Evolutionary conservation across 176 grass and related monocot species (phyloP), one percentile per base, ranked within the genome.

Genomic region (Saccharum officinarum): DNA sequence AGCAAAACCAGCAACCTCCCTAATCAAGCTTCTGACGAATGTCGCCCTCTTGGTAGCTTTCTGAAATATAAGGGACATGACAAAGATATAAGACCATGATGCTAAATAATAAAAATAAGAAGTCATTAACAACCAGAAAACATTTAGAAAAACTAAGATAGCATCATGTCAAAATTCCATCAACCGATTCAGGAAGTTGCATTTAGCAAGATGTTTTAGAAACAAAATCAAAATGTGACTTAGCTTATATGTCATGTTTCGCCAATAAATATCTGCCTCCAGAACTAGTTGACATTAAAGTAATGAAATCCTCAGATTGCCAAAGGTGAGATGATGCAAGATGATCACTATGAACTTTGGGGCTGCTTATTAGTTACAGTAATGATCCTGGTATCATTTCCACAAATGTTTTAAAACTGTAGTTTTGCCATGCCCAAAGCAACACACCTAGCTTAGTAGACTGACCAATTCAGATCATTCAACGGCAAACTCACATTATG

Each of bases 1-100:
- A 69, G 87, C 87, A 71, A 89, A 92, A 23, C 87, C 90, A 62
- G 80, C 90, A 81, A 86, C 90, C 52, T 92, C 90, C 80, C 90
- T 92, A 52, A 92, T 92, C 75, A 92, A 76, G 69, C 62, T 76
- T 59, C 80, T 86, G 40, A 92, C 79, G 3, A 92, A 86, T 70
- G 62, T 77, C 62, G 89, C 87, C 61, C 90, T 86, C 80, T 86
- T 92, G 12, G 87, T 87, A 33, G 68, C 76, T 85, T 90, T 90
- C 91, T 88, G 73, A 22, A 90, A 82, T 12, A 73, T 74, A 38
- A 33, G 26, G 38, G 10, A 0, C 13, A 39, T 16, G 17, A 66
- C 2, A 83, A 17, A 13, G 17, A 42, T 26, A 25, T 45, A 74
- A 61, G 46, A 42, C 54, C 4, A 65, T 0, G 47, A 31, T 3